These are phyloP conservation scores for Striga asiatica DNA, from an alignment of 257 asterid species.

Conservation along the genomic window DNA sequence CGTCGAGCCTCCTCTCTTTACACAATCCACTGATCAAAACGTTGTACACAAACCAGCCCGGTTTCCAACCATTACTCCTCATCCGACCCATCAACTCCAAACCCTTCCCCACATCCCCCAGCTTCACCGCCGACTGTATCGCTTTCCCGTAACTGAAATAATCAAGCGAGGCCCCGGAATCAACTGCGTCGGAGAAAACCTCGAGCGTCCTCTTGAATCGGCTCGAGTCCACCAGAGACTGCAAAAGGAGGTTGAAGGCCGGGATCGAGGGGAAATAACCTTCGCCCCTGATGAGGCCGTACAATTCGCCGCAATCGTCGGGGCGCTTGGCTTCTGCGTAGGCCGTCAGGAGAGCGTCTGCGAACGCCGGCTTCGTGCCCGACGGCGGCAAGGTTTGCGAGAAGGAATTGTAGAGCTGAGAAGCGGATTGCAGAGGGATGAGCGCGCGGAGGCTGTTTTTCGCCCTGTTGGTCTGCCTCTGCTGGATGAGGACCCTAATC, in stretches of 20 bases:
- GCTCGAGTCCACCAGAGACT: slow-evolving; percentile 37
- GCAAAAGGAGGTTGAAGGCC: slow-evolving; percentile 46
- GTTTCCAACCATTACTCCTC: neutral
- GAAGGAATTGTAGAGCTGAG: slow-evolving; percentile 37
- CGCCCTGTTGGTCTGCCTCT: slow-evolving; percentile 42
- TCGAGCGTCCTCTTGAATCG: slow-evolving; percentile 28
- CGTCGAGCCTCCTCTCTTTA: slow-evolving; percentile 49
- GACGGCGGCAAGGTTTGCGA: slow-evolving; percentile 28
- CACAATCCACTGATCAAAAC: slow-evolving; percentile 77
- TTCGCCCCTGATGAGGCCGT: slow-evolving; percentile 33
- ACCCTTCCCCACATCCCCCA: too few species aligned
- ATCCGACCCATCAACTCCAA: too few species aligned
- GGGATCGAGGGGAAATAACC: slow-evolving; percentile 42
- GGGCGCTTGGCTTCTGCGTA: slow-evolving; percentile 50
- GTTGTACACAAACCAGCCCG: slow-evolving; percentile 57
- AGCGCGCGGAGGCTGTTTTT: slow-evolving; percentile 35
- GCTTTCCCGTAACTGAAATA: too few species aligned
- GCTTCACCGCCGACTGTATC: too few species aligned
- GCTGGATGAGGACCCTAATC: slow-evolving; percentile 41
- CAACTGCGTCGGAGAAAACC: neutral
- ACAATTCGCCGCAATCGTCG: slow-evolving; percentile 43
- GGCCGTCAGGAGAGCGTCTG: slow-evolving; percentile 35
- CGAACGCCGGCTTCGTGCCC: slow-evolving; percentile 25
- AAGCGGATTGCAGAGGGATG: slow-evolving; percentile 25
- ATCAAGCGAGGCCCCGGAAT: too few species aligned